Evolutionary conservation across 2,329 filamentous ascomycete genomes (phyloP), one percentile per base, ranked within the genome.

Genomic region (Xylariaceae sp.): DNA sequence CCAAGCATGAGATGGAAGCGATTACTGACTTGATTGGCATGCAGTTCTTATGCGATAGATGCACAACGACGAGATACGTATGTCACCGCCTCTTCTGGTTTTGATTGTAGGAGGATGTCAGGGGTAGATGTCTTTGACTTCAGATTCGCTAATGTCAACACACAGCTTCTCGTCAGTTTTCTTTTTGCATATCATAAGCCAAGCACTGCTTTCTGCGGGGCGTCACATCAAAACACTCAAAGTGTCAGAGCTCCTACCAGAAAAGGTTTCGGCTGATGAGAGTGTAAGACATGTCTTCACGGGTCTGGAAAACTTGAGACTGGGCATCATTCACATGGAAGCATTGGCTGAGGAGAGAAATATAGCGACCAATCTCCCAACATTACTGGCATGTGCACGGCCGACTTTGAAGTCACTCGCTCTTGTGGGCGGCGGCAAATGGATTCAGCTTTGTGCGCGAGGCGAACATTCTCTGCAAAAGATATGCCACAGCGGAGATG

Each of bases 381-480:
- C 53, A 22, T 14, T 58, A 11, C 47, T 58, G 31, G 51, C 51
- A 13, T 51, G 53, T 43, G 42, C 47, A 14, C 53, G 16, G 18
- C 50, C 50, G 22, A 58, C 50, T 18, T 53, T 58, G 16, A 34
- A 22, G 31, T 34, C 16, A 17, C 28, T 58, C 12, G 47, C 45
- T 7, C 50, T 58, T 28, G 22, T 28, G 4, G 22, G 22, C 4
- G 22, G 22, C 4, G 22, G 22, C 22, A 28, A 28, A 28, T 28
- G 22, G 22, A 28, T 28, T 28, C 22, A 28, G 22, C 22, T 28
- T 5, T 28, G 4, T 28, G 47, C 47, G 14, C 42, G 45, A 11
- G 50, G 53, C 12, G 45, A 6, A 14, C 54, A 58, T 44, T 56
- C 56, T 43, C 45, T 58, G 6, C 42, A 56, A 28, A 56, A 52